Conservation (phyloP, 2,329 filamentous ascomycete genomes). For the Colletotrichum lindemuthianum region DNA sequence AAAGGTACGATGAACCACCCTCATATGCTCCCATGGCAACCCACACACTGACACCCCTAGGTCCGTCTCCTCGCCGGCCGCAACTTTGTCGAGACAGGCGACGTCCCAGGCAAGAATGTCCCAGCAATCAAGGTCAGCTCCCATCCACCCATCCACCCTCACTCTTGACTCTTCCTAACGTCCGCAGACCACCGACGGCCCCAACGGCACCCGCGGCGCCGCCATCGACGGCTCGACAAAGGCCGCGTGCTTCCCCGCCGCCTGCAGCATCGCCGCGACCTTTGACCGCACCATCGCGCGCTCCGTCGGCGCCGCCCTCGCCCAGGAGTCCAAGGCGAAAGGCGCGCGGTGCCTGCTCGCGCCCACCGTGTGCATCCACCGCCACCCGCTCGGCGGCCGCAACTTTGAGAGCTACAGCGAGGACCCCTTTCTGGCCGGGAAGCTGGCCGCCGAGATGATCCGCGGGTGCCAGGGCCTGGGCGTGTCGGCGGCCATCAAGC, state of each 20-base stretch:
- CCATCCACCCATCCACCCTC: background rate
- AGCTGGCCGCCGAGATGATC: conserved; percentile 71
- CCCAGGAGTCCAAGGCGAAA: conserved; percentile 75
- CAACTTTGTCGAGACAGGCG: conserved; percentile 33
- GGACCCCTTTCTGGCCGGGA: conserved; percentile 75
- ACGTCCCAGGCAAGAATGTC: conserved; percentile 19
- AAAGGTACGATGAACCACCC: conserved; percentile 36
- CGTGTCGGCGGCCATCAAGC: conserved; percentile 72
- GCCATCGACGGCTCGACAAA: conserved; percentile 33
- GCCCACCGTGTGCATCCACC: conserved; percentile 66
- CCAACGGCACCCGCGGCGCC: conserved; percentile 35
- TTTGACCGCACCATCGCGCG: conserved; percentile 76
- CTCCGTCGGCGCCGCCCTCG: conserved; percentile 75
- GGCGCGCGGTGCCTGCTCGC: conserved; percentile 75
- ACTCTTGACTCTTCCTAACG: background rate
- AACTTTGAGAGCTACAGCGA: conserved; percentile 70
- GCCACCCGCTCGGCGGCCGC: conserved; percentile 70
- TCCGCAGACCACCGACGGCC: conserved; percentile 27
- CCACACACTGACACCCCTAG: background rate
- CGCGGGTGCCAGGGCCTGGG: conserved; percentile 76
- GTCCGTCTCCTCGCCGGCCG: conserved; percentile 31
- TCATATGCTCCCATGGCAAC: background rate
- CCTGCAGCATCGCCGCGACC: conserved; percentile 76
- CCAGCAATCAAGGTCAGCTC: conserved; percentile 26
- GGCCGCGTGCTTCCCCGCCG: conserved; percentile 67